Conservation (phyloP, 2,329 filamentous ascomycete genomes). For the Xylaria sp. region DNA sequence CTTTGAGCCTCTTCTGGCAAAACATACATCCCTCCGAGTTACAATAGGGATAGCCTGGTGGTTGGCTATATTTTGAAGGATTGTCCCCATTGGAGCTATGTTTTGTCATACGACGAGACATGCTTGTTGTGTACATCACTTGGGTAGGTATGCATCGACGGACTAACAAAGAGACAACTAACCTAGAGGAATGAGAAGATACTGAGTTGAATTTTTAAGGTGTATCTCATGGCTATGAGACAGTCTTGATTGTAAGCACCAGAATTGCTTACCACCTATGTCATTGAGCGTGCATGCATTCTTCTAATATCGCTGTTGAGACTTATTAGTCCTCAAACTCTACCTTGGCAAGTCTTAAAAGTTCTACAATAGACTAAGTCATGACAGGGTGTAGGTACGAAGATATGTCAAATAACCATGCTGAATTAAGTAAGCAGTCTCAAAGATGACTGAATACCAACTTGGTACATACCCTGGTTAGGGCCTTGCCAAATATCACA, state of each 20-base stretch:
- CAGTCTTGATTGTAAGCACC: neutral
- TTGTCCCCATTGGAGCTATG: neutral
- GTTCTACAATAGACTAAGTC: neutral
- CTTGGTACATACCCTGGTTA: neutral
- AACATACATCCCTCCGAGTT: neutral
- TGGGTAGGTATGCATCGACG: no score
- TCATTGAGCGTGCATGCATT: neutral
- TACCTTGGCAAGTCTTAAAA: slow-evolving; percentile 1
- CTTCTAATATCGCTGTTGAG: neutral
- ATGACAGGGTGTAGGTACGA: slow-evolving; percentile 13
- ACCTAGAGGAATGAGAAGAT: neutral
- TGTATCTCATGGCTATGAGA: neutral
- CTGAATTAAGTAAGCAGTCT: neutral
- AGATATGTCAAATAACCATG: neutral
- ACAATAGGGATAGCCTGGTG: neutral
- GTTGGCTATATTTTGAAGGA: neutral
- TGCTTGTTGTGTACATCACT: no score
- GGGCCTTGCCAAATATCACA: slow-evolving; percentile 6
- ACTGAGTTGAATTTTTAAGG: neutral
- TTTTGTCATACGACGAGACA: neutral
- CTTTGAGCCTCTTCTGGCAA: slow-evolving; percentile 7
- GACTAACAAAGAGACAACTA: neutral
- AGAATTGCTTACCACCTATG: neutral
- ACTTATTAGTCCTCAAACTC: neutral
- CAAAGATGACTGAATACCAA: neutral